A percentile compares a stretch with the other conserved stretches of the same genome.
phyloP scores from a whole-genome alignment of 2,329 filamentous ascomycete genomes.

The Thielaviopsis musarum region DNA sequence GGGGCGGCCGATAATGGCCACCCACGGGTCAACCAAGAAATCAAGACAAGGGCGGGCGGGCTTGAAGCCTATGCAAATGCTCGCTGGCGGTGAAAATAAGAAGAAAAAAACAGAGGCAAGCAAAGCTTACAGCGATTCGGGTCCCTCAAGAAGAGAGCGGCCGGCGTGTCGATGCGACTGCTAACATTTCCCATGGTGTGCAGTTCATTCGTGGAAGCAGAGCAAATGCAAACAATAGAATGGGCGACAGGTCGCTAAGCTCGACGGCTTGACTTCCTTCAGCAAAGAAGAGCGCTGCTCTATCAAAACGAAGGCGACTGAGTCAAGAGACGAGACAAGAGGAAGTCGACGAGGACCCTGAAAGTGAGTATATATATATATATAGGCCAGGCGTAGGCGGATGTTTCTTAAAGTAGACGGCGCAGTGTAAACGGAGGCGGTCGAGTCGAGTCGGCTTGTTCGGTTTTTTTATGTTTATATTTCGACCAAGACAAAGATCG shows the following conservation, averaged over 20 bases:
- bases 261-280: not conserved
- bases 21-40: not conserved
- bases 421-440: no score
- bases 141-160: slow-evolving; percentile 69
- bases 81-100: not conserved
- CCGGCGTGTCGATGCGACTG: slow-evolving; percentile 74
- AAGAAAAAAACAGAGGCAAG: slow-evolving; percentile 3
- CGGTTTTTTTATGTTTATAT: no score
- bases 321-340: not conserved
- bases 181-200: slow-evolving; percentile 77
- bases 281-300: not conserved
- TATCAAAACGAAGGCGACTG: not conserved
- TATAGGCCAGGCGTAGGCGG: no score
- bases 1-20: not conserved
- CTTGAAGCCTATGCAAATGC: not conserved
- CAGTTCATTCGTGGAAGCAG: slow-evolving; percentile 12
- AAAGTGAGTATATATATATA: no score
- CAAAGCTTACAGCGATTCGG: slow-evolving; percentile 66
- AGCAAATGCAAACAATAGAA: not conserved
- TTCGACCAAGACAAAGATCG: no score
- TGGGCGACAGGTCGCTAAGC: not conserved
- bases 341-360: no score
- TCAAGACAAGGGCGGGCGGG: not conserved
- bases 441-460: no score
- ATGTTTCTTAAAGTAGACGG: no score